phyloP scores from a whole-genome alignment of 805 yeast species.

The Metschnikowia vanudenii region DNA sequence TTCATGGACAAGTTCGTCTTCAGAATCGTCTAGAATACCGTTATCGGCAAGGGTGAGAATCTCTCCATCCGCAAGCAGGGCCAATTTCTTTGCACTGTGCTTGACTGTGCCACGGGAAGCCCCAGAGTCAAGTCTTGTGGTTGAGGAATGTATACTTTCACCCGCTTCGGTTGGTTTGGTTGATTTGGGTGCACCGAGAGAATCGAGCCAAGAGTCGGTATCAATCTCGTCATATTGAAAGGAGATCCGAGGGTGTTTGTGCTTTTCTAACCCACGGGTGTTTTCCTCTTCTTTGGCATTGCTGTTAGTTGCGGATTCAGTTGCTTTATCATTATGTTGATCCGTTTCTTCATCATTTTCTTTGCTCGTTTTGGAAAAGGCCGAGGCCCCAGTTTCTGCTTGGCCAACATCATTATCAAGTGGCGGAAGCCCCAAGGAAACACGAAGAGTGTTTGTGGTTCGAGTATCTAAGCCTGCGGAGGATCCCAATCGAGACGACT shows the following conservation, averaged over 20 bases:
- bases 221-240: slow-evolving; percentile 16
- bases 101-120: slow-evolving; percentile 36
- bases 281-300: neutral
- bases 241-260: slow-evolving; percentile 18
- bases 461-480: neutral
- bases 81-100: slow-evolving; percentile 45
- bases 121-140: neutral
- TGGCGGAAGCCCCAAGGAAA: neutral
- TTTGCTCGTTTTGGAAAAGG: too few relatives aligned
- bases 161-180: neutral
- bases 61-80: slow-evolving; percentile 37
- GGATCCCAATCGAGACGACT: neutral
- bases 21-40: slow-evolving; percentile 34
- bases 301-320: neutral
- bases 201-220: slow-evolving; percentile 17
- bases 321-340: neutral
- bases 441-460: neutral
- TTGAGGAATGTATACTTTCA: too few relatives aligned
- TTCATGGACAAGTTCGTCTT: slow-evolving; percentile 41
- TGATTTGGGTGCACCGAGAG: slow-evolving; percentile 14
- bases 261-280: slow-evolving; percentile 8
- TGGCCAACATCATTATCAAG: too few relatives aligned
- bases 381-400: too few relatives aligned
- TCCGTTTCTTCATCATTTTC: too few relatives aligned
- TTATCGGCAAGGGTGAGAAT: slow-evolving; percentile 59